Percentiles rank a stretch among this genome's conserved stretches.
Evolutionary conservation across 331 rosid species (phyloP).

Genomic region (Malus hybrid): DNA sequence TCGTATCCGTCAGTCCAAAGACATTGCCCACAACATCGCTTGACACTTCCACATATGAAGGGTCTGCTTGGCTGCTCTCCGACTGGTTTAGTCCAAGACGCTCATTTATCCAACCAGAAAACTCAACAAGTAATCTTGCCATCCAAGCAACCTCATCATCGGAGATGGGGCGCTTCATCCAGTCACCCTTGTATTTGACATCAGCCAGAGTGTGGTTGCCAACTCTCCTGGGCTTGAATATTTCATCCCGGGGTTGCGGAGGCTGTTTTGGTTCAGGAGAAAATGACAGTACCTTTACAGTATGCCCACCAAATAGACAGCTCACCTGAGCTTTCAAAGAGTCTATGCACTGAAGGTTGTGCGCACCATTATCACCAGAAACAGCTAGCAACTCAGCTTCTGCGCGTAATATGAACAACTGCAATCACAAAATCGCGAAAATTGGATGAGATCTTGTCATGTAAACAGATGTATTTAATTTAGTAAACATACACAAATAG

Average conservation of each 20-base stretch:
- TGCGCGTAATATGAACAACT: constrained; percentile 78
- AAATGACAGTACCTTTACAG: constrained; percentile 27
- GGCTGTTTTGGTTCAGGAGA: constrained; percentile 37
- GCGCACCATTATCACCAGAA: constrained; percentile 40
- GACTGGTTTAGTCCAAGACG: constrained; percentile 47
- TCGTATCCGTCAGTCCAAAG: constrained; percentile 41
- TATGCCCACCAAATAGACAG: constrained; percentile 50
- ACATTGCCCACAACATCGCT: constrained; percentile 33
- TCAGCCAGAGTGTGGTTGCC: constrained; percentile 30
- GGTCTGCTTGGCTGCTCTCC: constrained; percentile 26
- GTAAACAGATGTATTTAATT: not conserved
- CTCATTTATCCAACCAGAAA: constrained; percentile 72
- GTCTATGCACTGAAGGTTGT: constrained; percentile 51
- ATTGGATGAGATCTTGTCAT: constrained; percentile 12
- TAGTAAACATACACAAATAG: not conserved
- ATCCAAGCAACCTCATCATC: constrained; percentile 78
- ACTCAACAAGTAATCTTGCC: constrained; percentile 52
- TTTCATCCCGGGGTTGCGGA: constrained; percentile 46
- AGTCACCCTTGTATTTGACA: constrained; percentile 79
- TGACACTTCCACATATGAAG: constrained; percentile 41
- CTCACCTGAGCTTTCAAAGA: constrained; percentile 53
- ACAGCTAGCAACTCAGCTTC: constrained; percentile 75
- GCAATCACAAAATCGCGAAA: constrained; percentile 13
- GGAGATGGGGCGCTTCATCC: constrained; percentile 90
- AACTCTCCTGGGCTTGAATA: constrained; percentile 74